Evolutionary conservation across 1,284 basidiomycete genomes (phyloP), one percentile per base, ranked within the genome.

Genomic region (Leccinum proliferum): DNA sequence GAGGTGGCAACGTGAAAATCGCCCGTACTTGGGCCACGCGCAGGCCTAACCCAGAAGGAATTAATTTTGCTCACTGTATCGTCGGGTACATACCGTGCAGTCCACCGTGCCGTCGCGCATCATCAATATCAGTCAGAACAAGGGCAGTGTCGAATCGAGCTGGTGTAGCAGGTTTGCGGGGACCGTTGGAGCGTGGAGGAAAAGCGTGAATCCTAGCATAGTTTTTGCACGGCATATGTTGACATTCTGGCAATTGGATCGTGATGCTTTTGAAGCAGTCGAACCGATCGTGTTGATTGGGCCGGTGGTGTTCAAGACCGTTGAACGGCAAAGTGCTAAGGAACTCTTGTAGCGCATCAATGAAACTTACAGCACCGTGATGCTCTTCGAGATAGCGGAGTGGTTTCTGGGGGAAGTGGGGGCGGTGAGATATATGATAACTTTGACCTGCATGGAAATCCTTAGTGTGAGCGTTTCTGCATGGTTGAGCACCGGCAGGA

Each of bases 1-100:
- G 60, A 2, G 58, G 43, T 5, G 65, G 66, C 4, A 66, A 43
- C 34, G 14, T 66, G 58, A 67, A 66, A 12, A 67, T 62, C 5
- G 34, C 63, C 5, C 43, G 35, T 2, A 67, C 39, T 32, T 66
- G 29, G 7, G 66, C 53, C 2, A 66, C 37, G 9, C 34, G 32
- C 9, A 66, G 37, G 1, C 63, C 63, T 66, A 43, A 25, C 6
- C 4, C 41, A 52, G n/a, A n/a, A n/a, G 5, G 4, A 25, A 4
- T 52, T 32, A 55, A 32, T 12, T 15, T 2, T 32, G 15, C 29
- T 55, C 29, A 52, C n/a, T n/a, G n/a, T n/a, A n/a, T n/a, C n/a
- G n/a, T n/a, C 12, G 10, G 32, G 14, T 39, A 46, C 53, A 6
- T 60, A 62, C 61, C 56, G 5, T 65, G 52, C 2, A 65, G 53